Evolutionary conservation across 2,329 filamentous ascomycete species (phyloP).

Genomic region (Arthrobotrys entomopaga): DNA sequence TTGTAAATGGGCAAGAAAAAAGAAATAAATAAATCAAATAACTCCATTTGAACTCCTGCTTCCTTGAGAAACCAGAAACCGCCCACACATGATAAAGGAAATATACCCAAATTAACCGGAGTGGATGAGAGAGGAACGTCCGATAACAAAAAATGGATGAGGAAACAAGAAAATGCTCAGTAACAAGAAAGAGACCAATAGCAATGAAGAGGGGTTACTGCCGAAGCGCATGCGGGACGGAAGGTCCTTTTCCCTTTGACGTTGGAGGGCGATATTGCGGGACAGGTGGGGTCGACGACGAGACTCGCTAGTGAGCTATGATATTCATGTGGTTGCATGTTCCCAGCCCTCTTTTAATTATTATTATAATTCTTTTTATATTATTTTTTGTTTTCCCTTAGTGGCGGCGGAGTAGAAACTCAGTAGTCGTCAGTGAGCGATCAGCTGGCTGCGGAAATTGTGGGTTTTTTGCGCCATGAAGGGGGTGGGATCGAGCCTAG

Average conservation of each 20-base stretch:
- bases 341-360: conserved; percentile 5
- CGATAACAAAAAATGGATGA: conserved; percentile 37
- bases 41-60: conserved; percentile 54
- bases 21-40: conserved; percentile 25
- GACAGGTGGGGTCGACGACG: conserved; percentile 46
- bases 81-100: conserved; percentile 54
- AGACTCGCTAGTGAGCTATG: conserved; percentile 26
- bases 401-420: conserved; percentile 34
- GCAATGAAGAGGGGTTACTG: conserved; percentile 32
- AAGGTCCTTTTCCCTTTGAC: conserved; percentile 25
- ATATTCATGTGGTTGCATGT: conserved; percentile 2
- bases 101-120: conserved; percentile 54
- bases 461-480: conserved; percentile 13
- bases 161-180: conserved; percentile 28
- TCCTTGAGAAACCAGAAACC: conserved; percentile 54
- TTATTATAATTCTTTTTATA: too few species aligned
- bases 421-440: conserved; percentile 28
- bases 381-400: conserved; percentile 16
- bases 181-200: conserved; percentile 37
- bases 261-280: conserved; percentile 44
- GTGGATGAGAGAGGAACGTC: conserved; percentile 43
- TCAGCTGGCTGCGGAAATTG: conserved; percentile 46
- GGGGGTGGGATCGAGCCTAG: conserved; percentile 9
- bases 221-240: conserved; percentile 34
- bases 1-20: conserved; percentile 20